phyloP scores from a whole-genome alignment of 129 eudicot species.

The Helianthus annuus region HanXRQr2.0-SUNRISE NC_035444.2:17637769-17638268 shows the following conservation, averaged over 20 bases:
- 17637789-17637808: not conserved
- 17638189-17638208: too few relatives aligned
- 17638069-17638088: not conserved
- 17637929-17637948: not conserved
- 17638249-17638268: too few relatives aligned
- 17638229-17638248: too few relatives aligned
- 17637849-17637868: not conserved
- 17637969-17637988: not conserved
- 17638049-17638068: not conserved
- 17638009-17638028: not conserved
- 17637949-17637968: constrained; percentile 4
- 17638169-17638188: too few relatives aligned
- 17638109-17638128: too few relatives aligned
- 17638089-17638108: not conserved
- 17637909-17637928: not conserved
- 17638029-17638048: not conserved
- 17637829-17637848: not conserved
- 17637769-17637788: not conserved
- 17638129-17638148: too few relatives aligned
- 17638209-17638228: too few relatives aligned
- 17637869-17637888: not conserved
- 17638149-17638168: too few relatives aligned
- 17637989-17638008: not conserved
- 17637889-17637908: not conserved
- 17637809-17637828: not conserved